A percentile compares a stretch with the other conserved stretches of the same genome.
Evolutionary conservation across 2,329 filamentous ascomycete genomes (phyloP).

Genomic region (Colletotrichum sp.): DNA sequence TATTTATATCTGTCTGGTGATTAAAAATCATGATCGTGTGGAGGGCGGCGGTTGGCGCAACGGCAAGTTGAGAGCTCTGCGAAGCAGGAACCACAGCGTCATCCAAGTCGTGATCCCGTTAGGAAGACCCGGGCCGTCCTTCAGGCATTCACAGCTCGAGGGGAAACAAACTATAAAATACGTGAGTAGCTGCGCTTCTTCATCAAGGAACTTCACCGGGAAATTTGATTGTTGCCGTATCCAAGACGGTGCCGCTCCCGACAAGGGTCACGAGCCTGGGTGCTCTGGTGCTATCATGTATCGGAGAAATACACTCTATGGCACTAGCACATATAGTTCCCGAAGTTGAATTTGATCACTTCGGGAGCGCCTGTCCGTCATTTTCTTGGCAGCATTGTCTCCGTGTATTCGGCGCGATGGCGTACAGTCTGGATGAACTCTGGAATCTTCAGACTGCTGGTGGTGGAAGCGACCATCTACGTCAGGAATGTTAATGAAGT

Average conservation of each 20-base stretch:
- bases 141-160: not conserved
- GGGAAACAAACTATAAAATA: not conserved
- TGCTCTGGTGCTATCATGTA: not conserved
- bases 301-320: not conserved
- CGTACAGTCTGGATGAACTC: fast-evolving
- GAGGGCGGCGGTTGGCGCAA: not conserved
- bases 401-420: not conserved
- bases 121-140: not conserved
- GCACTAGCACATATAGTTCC: not conserved
- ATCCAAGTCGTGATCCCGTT: fast-evolving
- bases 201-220: too few species aligned
- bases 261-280: fast-evolving
- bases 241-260: not conserved
- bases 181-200: not conserved
- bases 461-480: not conserved
- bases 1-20: fast-evolving
- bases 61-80: not conserved
- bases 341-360: not conserved
- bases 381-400: not conserved
- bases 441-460: not conserved
- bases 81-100: not conserved
- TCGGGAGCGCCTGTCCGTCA: not conserved
- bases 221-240: too few species aligned
- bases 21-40: fast-evolving
- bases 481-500: not conserved